Evolutionary conservation across 2,329 filamentous ascomycete species (phyloP), one percentile per base, ranked within the genome.

Genomic region (Thermoascus crustaceus): DNA sequence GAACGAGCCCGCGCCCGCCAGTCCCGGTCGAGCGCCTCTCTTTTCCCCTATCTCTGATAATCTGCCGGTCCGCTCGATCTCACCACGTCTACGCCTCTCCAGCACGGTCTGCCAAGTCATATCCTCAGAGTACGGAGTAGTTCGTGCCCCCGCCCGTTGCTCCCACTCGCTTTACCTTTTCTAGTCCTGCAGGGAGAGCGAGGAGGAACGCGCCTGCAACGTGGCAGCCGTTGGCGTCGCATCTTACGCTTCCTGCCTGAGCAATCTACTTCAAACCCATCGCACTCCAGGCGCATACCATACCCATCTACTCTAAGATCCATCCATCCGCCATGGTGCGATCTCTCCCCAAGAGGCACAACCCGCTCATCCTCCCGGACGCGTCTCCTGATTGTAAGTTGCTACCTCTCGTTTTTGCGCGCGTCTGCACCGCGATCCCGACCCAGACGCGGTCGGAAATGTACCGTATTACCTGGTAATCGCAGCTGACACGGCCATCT

Each of bases 331-430:
- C 33, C 49, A 64, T 56, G 52, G 59, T 57, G 60, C 65, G 68
- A 50, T 49, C 58, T 38, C 55, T 71, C 32, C 68, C 68, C 4
- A 60, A 61, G 42, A 63, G 54, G 44, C 55, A 55, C 35, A 71
- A 71, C 49, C 68, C 67, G 35, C 58, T 66, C 26, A 57, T 71
- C 46, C 51, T 59, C 25, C 48, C 59, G 10, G 61, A 67, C 34
- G 49, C 48, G 30, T 59, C 66, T 38, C 67, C 67, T 40, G 40
- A 55, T 26, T 64, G 68, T 71, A 63, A 60, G 67, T 60, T 36
- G 27, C 41, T 48, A 41, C 43, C 37, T 23, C 35, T 35, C 38
- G 25, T 35, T 27, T 24, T 21, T 30, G 13, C 23, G 23, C 26
- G 11, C 10, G 19, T 29, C 11, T 17, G 14, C 11, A 10, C 14